Conservation (phyloP, 768 basidiomycete genomes). For the Serendipita indica region DNA sequence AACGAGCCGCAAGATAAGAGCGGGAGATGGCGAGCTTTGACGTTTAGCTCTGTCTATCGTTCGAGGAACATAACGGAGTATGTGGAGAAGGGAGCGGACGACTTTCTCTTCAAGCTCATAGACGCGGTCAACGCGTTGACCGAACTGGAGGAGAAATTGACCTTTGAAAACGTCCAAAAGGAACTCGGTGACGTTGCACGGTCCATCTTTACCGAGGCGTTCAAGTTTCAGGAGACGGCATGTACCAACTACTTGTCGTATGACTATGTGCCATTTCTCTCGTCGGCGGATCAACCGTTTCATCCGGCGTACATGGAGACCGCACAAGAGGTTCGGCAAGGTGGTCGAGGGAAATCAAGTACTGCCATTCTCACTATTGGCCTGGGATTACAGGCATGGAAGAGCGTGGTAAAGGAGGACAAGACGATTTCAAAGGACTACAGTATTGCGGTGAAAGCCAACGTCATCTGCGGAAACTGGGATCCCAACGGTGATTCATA, state of each 20-base stretch:
- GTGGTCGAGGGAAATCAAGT: neutral
- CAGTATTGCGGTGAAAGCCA: slow-evolving; percentile 5
- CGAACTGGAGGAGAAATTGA: neutral
- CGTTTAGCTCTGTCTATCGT: neutral
- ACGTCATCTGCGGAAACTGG: slow-evolving; percentile 1
- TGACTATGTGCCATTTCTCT: slow-evolving; percentile 3
- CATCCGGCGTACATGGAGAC: slow-evolving; percentile 3
- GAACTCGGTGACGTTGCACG: neutral
- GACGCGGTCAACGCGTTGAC: neutral
- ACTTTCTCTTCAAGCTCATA: neutral
- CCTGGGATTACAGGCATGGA: slow-evolving; percentile 5
- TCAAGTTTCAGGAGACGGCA: slow-evolving; percentile 3
- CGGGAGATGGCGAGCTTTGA: neutral
- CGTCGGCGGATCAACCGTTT: neutral
- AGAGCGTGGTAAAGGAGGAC: slow-evolving; percentile 8
- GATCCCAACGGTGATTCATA: too few relatives aligned
- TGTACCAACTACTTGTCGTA: neutral
- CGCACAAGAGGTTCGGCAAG: neutral
- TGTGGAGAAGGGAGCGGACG: neutral
- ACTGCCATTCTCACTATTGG: neutral
- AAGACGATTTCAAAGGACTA: neutral
- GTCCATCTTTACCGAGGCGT: neutral
- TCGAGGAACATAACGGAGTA: neutral
- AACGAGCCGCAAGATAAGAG: neutral
- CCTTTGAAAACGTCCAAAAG: neutral